Percentiles rank a stretch among this genome's conserved stretches.
These are phyloP conservation scores for Hypomyces perniciosus DNA, from an alignment of 2,329 filamentous ascomycete species.

Conservation along the genomic window DNA sequence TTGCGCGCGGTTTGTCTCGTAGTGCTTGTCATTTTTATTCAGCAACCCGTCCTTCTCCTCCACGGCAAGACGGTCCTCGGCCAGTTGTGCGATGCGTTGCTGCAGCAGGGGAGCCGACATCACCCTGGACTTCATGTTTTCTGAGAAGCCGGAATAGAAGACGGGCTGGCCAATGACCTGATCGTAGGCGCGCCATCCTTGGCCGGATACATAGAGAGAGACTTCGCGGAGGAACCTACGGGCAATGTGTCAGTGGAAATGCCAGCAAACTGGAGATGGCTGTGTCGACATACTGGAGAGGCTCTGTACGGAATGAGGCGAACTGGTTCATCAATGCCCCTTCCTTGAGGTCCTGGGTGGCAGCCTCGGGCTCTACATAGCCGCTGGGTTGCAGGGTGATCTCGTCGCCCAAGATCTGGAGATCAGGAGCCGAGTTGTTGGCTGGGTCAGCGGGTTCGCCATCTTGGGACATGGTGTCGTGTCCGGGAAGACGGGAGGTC, in stretches of 20 bases:
- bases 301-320: slow-evolving; percentile 73
- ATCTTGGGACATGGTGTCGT: slow-evolving; percentile 24
- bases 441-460: slow-evolving; percentile 25
- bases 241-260: slow-evolving; percentile 13
- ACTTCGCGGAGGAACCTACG: slow-evolving; percentile 85
- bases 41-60: slow-evolving; percentile 73
- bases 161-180: slow-evolving; percentile 83
- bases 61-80: slow-evolving; percentile 63
- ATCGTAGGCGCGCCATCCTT: slow-evolving; percentile 94
- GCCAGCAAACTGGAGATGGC: background rate
- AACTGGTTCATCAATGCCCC: slow-evolving; percentile 73
- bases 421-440: slow-evolving; percentile 57
- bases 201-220: slow-evolving; percentile 84
- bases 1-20: slow-evolving; percentile 43
- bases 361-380: slow-evolving; percentile 48
- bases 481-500: background rate
- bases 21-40: slow-evolving; percentile 48
- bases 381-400: slow-evolving; percentile 71
- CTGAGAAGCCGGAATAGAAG: slow-evolving; percentile 87
- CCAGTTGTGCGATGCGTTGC: slow-evolving; percentile 68
- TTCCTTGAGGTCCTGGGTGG: slow-evolving; percentile 51
- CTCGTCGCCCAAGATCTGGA: slow-evolving; percentile 69
- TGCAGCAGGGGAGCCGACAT: slow-evolving; percentile 70
- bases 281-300: slow-evolving; percentile 45
- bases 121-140: slow-evolving; percentile 78